Evolutionary conservation across 139 green algal species (phyloP), one percentile per base, ranked within the genome.

Genomic region (Tetradesmus lagerheimii): DNA sequence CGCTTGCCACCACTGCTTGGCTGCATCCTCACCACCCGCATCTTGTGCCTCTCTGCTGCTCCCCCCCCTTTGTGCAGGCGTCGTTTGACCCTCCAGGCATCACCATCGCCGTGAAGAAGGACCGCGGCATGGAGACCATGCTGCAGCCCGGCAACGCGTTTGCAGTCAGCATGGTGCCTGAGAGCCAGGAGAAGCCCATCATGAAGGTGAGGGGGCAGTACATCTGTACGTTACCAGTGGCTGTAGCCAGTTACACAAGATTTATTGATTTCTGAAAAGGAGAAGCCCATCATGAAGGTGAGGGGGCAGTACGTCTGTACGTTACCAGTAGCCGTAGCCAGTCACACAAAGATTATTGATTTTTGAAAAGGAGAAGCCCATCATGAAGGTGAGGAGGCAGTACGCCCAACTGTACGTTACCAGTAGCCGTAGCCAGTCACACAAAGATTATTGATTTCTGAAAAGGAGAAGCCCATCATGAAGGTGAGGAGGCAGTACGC

Each of bases 101-200:
- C 6, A 99, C 98, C 0, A 92, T 99, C 62, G 94, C 98, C 2
- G 96, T 98, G 8, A 98, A 98, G 89, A 98, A 98, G 79, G 98
- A 99, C 88, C 95, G 98, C n/a, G 96, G 97, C 14, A 94, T 99
- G 50, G 98, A 99, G 93, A 89, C 86, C n/a, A 92, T 99, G 89
- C 85, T 99, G 80, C 64, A 93, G 34, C 88, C 83, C 29, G 96
- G 96, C 79, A 90, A 83, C 80, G 89, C 87, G 16, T 99, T 99
- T 90, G 93, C 93, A n/a, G 85, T 99, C 25, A 98, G 96, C 91
- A 94, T 99, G 78, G 90, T 99, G 75, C 92, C 95, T 5, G 94
- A 98, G 90, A 93, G 91, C 34, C 91, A 93, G 43, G 84, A 89
- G 16, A 84, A 64, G 27, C 6, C 29, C 18, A 64, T 90, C 80